phyloP scores from a whole-genome alignment of 163 green algal genomes.

The Chlamydomonas reinhardtii region DNA sequence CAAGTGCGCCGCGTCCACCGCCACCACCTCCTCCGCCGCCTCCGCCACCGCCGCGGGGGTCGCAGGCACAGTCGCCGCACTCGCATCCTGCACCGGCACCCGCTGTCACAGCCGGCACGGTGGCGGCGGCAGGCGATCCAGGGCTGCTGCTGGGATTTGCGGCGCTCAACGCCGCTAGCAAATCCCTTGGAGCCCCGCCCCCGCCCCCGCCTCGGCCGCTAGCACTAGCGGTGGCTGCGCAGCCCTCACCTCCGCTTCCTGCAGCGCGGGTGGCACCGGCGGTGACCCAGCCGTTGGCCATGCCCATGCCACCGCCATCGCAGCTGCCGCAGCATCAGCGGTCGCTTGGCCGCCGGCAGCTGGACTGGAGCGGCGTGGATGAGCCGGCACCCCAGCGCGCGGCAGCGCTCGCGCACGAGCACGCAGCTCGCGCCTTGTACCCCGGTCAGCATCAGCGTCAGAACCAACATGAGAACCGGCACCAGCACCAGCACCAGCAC shows the following conservation, averaged over 20 bases:
- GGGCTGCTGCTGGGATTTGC: not conserved
- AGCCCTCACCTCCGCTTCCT: no score
- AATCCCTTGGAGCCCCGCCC: not conserved
- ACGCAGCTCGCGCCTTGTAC: no score
- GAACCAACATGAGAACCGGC: not conserved
- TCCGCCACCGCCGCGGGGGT: not conserved
- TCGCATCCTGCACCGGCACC: no score
- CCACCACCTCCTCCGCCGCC: not conserved
- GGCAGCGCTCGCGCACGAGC: no score
- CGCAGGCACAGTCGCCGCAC: no score
- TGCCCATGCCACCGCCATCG: no score
- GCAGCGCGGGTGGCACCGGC: no score
- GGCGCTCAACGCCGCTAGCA: not conserved
- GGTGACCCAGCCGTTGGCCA: no score
- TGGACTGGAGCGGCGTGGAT: no score
- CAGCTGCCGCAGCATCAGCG: not conserved
- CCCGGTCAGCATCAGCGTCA: not conserved
- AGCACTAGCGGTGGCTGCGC: not conserved
- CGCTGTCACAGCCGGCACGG: not conserved
- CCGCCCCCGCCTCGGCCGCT: no score
- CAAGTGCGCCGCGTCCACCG: not conserved
- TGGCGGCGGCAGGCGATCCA: not conserved
- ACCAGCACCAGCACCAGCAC: not conserved
- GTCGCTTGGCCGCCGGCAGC: no score
- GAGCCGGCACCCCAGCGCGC: no score